Evolutionary conservation across 78 protist genomes (phyloP), one percentile per base, ranked within the genome.

Genomic region (Polysphondylium violaceum): DNA sequence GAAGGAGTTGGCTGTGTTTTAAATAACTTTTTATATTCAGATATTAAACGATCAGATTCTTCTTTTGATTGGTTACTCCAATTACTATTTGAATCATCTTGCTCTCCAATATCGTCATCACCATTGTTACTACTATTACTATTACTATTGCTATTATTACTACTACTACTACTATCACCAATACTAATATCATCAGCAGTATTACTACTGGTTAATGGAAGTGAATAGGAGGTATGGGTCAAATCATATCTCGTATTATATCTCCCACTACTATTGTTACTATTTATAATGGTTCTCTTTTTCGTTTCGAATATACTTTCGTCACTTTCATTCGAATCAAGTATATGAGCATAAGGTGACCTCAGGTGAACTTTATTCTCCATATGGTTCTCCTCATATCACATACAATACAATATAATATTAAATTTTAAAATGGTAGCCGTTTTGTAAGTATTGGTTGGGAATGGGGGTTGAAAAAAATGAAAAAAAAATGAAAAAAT

Each of bases 201-300:
- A 40, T 16, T n/a, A 23, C 21, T 38, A 67, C 23, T 14, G 7
- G 7, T 58, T n/a, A 8, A 47, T 14, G 74, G 74, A 38, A 67
- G 19, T 67, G 74, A 38, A 5, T 31, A 25, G 14, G 51, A 67
- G 12, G 47, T 67, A 40, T 67, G 74, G 21, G 44, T 40, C 38
- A 67, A 67, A n/a, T 67, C 35, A 40, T 67, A 67, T 67, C 74
- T 67, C 35, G 36, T 41, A 38, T 67, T 67, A 23, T 23, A 38
- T 38, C 11, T 31, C 6, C 35, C 51, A 40, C 38, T 67, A 38
- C 51, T 47, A 47, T 47, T 47, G 11, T 47, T 47, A 47, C 53
- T 47, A 47, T 47, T 47, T 11, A 14, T 47, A 47, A 14, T 47
- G 23, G 53, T 11, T 47, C 8, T 47, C 8, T 47, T 47, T 47